Conservation (phyloP, 2,329 filamentous ascomycete species). For the Exophiala lecanii-corni region DNA sequence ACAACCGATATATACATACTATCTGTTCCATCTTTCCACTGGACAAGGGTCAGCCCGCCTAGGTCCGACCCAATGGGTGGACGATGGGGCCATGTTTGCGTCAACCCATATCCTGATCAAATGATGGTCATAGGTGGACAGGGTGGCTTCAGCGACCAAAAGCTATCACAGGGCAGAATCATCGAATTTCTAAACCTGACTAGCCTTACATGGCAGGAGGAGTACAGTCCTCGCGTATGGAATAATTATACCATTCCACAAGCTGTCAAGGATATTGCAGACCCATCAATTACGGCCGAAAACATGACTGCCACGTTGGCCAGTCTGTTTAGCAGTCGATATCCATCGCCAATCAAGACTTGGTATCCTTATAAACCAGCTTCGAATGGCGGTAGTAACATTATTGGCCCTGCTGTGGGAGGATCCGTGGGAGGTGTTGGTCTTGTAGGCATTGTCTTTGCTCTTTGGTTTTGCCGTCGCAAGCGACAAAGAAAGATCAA, state of each 20-base stretch:
- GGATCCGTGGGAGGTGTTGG: constrained; percentile 57
- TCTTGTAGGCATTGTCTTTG: constrained; percentile 50
- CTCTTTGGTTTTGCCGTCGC: constrained; percentile 50
- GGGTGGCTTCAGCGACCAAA: constrained; percentile 45
- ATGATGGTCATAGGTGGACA: constrained; percentile 36
- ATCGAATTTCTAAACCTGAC: constrained; percentile 45
- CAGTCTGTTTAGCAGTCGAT: constrained; percentile 51
- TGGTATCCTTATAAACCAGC: constrained; percentile 56
- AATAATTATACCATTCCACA: constrained; percentile 29
- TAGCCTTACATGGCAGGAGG: constrained; percentile 28
- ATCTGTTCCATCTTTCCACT: constrained; percentile 31
- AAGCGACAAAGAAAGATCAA: not conserved
- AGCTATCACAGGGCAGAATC: constrained; percentile 32
- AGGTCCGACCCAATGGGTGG: constrained; percentile 20
- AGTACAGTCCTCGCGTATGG: constrained; percentile 28
- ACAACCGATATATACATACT: constrained; percentile 31
- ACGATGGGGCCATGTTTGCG: constrained; percentile 30
- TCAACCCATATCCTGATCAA: constrained; percentile 44
- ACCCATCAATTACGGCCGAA: constrained; percentile 31
- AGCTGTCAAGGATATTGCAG: constrained; percentile 29
- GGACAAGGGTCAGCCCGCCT: constrained; percentile 24
- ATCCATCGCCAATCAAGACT: constrained; percentile 50
- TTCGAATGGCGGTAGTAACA: constrained; percentile 46
- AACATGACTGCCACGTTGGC: constrained; percentile 40
- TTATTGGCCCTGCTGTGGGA: constrained; percentile 54